These are phyloP conservation scores for Russula emetica DNA, from an alignment of 768 basidiomycete species.

Conservation along the genomic window DNA sequence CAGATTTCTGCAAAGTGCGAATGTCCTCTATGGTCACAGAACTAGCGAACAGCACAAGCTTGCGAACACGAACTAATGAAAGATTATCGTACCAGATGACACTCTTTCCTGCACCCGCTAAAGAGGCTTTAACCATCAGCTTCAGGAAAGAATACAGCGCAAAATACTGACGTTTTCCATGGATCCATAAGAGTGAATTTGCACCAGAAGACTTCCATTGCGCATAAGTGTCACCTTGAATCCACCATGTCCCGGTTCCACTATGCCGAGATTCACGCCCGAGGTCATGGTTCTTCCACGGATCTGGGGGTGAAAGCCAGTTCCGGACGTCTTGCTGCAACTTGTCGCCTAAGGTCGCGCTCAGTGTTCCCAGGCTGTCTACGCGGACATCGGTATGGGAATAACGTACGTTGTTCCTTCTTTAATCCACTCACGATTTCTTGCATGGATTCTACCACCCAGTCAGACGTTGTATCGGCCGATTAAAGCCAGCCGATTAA, in stretches of 20 bases:
- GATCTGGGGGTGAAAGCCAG: constrained; percentile 13
- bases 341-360: not conserved
- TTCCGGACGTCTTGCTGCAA: not conserved
- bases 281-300: not conserved
- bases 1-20: not conserved
- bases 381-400: not conserved
- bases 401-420: not conserved
- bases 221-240: not conserved
- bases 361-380: not conserved
- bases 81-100: not conserved
- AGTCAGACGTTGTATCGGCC: not conserved
- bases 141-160: not conserved
- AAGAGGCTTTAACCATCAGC: not conserved
- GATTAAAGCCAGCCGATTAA: not conserved
- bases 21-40: not conserved
- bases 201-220: not conserved
- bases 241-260: constrained; percentile 2
- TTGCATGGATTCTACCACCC: not conserved
- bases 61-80: not conserved
- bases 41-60: not conserved
- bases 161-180: constrained; percentile 9
- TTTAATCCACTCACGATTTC: not conserved
- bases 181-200: constrained; percentile 5
- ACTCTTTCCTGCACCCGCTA: constrained; percentile 10
- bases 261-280: not conserved